Conservation (phyloP, 108 stramenopile species). For the Nitzschia palea region DNA sequence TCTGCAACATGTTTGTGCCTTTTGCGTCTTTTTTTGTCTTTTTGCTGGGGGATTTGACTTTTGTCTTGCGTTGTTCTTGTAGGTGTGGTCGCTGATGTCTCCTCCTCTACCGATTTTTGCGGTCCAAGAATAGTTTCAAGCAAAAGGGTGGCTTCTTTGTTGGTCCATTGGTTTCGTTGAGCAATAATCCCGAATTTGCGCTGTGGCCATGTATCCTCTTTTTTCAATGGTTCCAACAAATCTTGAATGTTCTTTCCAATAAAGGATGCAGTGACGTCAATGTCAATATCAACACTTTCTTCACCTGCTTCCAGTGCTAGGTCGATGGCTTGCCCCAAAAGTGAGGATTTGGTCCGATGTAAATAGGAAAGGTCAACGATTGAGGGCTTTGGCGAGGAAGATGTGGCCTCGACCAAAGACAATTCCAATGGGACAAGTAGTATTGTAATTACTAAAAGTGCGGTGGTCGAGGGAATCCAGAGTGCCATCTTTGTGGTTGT, state of each 20-base stretch:
- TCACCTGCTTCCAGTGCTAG: neutral
- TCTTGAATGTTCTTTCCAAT: constrained; percentile 32
- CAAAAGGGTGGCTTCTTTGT: constrained; percentile 5
- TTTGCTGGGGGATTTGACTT: neutral
- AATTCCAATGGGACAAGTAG: too few relatives aligned
- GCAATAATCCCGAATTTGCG: constrained; percentile 5
- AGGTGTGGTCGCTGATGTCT: neutral
- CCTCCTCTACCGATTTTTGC: constrained; percentile 9
- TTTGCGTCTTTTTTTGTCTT: neutral
- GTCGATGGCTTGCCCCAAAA: constrained; percentile 3
- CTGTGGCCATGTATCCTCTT: neutral
- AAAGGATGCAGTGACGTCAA: constrained; percentile 40
- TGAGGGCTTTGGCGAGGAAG: too few relatives aligned
- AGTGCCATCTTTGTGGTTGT: too few relatives aligned
- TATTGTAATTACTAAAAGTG: too few relatives aligned
- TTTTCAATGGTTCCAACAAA: constrained; percentile 11
- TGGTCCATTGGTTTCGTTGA: constrained; percentile 15
- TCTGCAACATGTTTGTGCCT: neutral
- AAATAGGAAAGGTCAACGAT: constrained; percentile 25
- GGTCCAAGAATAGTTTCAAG: constrained; percentile 6
- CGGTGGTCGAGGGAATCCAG: too few relatives aligned
- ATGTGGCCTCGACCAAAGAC: too few relatives aligned
- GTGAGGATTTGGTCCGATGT: constrained; percentile 5
- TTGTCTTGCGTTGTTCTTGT: too few relatives aligned
- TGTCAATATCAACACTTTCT: constrained; percentile 3